Conservation (phyloP, 169 alveolate species). For the Cryptosporidium muris region DNA sequence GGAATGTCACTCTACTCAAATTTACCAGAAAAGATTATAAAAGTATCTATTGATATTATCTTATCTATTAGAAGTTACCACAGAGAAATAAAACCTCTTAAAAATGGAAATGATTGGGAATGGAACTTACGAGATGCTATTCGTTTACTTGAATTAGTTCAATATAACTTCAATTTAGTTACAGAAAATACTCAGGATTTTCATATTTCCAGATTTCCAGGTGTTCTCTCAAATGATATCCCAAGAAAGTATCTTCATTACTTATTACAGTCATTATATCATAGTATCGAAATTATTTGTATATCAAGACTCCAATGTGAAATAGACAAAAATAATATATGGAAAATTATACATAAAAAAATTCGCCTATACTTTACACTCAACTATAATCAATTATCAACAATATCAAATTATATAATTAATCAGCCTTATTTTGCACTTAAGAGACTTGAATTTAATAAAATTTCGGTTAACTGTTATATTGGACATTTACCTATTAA, state of each 20-base stretch:
- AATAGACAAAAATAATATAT: background rate
- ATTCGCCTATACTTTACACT: background rate
- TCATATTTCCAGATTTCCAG: too few relatives aligned
- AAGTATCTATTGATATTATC: conserved; percentile 45
- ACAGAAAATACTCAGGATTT: background rate
- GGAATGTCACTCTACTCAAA: conserved; percentile 76
- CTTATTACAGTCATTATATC: conserved; percentile 4
- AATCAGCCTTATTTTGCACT: background rate
- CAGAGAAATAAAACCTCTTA: conserved; percentile 23
- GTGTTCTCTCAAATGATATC: too few relatives aligned
- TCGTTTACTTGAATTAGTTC: conserved; percentile 13
- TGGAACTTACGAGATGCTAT: conserved; percentile 83
- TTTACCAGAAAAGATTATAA: background rate
- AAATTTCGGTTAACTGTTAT: too few relatives aligned
- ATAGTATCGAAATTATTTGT: conserved; percentile 24
- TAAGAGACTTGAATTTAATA: background rate
- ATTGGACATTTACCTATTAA: background rate
- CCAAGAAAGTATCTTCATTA: background rate
- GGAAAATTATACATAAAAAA: background rate
- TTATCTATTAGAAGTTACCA: conserved; percentile 71
- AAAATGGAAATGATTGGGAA: conserved; percentile 80
- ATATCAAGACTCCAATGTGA: conserved; percentile 17
- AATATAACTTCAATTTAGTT: too few relatives aligned
- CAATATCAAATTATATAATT: background rate
- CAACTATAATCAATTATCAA: background rate